Evolutionary conservation across 2,329 filamentous ascomycete genomes (phyloP), one percentile per base, ranked within the genome.

Genomic region (Stagonosporopsis vannaccii): DNA sequence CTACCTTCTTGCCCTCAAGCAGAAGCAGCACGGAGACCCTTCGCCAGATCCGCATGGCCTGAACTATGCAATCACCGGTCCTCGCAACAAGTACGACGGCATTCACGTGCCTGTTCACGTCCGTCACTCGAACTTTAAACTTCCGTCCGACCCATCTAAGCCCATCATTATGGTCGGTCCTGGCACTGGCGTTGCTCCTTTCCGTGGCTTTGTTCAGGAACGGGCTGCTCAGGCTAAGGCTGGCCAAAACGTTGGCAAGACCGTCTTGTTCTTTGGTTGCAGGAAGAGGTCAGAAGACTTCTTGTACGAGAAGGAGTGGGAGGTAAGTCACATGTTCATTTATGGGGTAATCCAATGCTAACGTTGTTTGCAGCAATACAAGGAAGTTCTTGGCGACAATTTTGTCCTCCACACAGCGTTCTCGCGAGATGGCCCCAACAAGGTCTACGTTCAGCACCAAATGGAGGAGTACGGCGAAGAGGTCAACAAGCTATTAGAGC

Each of bases 61-160:
- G 56, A 92, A 88, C 51, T 99, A 98, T 77, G 85, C 92, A 54
- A 90, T 98, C 66, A 89, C 79, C 44, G 95, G 95, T 12, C 95
- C 95, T 15, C 87, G 95, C 71, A 96, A 97, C 84, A 98, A 96
- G 80, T 99, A 98, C 77, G 91, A 97, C 70, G 94, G 94, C 59
- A 89, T 97, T 58, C 93, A 96, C 72, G 89, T 98, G 22, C 95
- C 95, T 3, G 91, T 99, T 13, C 95, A 99, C 74, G 88, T 99
- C 57, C 91, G 95, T 63, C 94, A 97, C 80, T 98, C 95, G 63
- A 99, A 98, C 82, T 99, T 99, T 86, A 98, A 98, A 82, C 86
- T 99, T 26, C 95, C 95, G 8, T 97, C 95, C 15, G 93, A 99
- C 70, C 92, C 95, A 4, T 87, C 90, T 7, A 96, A 96, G 79